phyloP scores from a whole-genome alignment of 441 rosid species.

The Euphorbia schlechtendalii region DNA sequence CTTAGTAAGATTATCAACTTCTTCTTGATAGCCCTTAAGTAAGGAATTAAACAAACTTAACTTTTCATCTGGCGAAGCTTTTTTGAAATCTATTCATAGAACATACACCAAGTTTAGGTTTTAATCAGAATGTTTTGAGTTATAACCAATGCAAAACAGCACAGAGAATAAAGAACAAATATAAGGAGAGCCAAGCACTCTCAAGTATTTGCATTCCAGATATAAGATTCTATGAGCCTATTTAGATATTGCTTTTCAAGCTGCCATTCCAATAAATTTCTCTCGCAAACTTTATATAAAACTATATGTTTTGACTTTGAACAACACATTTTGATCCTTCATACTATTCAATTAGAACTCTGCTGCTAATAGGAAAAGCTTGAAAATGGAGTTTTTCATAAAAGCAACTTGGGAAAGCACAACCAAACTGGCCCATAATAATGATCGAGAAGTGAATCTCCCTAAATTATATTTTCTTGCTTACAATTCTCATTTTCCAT shows the following conservation, averaged over 20 bases:
- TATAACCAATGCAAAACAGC: neutral
- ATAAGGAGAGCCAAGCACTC: neutral
- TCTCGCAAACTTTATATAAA: too few species aligned
- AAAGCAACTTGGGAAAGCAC: too few species aligned
- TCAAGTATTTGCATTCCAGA: neutral
- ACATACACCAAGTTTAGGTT: constrained; percentile 2
- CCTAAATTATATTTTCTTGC: neutral
- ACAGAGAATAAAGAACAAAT: neutral
- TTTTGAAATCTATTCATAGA: constrained; percentile 73
- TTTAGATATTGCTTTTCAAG: too few species aligned
- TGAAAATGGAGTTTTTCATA: too few species aligned
- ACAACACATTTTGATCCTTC: too few species aligned
- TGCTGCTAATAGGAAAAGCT: too few species aligned
- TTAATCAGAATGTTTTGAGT: too few species aligned
- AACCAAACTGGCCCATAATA: too few species aligned
- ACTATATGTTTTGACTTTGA: too few species aligned
- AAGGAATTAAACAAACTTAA: constrained; percentile 78
- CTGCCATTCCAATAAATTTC: too few species aligned
- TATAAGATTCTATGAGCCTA: neutral
- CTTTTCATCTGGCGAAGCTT: constrained; percentile 89
- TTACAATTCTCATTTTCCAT: neutral
- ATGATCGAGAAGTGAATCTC: neutral
- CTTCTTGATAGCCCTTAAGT: constrained; percentile 97
- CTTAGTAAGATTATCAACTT: constrained; percentile 98
- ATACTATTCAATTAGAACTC: too few species aligned